Evolutionary conservation across 169 alveolate species (phyloP).

Genomic region (Cryptosporidium sp.): DNA sequence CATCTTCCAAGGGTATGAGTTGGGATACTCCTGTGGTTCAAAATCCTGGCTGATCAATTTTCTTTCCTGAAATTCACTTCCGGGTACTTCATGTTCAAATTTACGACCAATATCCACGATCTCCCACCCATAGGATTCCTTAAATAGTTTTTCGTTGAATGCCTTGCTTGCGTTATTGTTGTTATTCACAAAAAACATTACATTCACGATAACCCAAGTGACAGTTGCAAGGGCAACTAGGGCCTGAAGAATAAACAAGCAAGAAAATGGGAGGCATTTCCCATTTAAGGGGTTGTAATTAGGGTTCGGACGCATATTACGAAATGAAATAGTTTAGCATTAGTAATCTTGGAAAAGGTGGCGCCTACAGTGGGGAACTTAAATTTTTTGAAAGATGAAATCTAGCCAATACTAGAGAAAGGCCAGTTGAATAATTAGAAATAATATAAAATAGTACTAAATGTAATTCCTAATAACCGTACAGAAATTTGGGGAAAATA

Average conservation of each 20-base stretch:
- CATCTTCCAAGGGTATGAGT: slow-evolving; percentile 69
- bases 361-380: slow-evolving; percentile 41
- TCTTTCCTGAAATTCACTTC: slow-evolving; percentile 9
- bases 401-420: not conserved
- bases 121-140: slow-evolving; percentile 66
- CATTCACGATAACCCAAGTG: slow-evolving; percentile 53
- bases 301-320: not conserved
- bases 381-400: not conserved
- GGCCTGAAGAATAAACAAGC: slow-evolving; percentile 23
- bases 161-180: slow-evolving; percentile 19
- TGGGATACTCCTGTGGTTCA: slow-evolving; percentile 27
- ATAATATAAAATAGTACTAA: not conserved
- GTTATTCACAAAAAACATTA: slow-evolving; percentile 37
- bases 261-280: slow-evolving; percentile 33
- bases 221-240: slow-evolving; percentile 59
- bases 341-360: not conserved
- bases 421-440: not conserved
- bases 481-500: not conserved
- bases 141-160: slow-evolving; percentile 37
- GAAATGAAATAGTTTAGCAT: not conserved
- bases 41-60: slow-evolving; percentile 4
- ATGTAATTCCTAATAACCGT: not conserved
- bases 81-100: not conserved
- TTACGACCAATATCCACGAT: slow-evolving; percentile 1
- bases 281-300: slow-evolving; percentile 14